Conservation (phyloP, 768 basidiomycete genomes). For the Auriscalpium vulgare region DNA sequence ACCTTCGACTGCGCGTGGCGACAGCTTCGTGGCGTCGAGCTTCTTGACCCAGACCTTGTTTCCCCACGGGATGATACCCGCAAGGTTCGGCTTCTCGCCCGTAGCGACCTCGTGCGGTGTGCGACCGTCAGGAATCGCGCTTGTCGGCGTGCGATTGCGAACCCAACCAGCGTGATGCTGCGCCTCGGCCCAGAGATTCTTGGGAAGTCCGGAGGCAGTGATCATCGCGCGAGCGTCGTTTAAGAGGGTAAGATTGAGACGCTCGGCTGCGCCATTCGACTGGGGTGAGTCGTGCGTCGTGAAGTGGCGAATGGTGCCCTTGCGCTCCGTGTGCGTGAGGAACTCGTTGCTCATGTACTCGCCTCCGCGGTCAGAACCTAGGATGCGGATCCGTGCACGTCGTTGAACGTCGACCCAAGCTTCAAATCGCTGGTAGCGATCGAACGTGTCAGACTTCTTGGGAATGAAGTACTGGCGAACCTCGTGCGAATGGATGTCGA, state of each 20-base stretch:
- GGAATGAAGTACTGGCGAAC: too few species aligned
- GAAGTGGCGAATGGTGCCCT: not conserved
- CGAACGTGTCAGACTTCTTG: not conserved
- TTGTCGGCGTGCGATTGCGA: constrained; percentile 12
- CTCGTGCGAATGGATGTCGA: too few species aligned
- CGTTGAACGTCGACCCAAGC: not conserved
- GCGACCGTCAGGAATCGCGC: constrained; percentile 7
- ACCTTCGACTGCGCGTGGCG: constrained; percentile 1
- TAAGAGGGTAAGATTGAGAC: not conserved
- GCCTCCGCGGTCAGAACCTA: not conserved
- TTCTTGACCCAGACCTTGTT: constrained; percentile 11
- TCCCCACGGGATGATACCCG: constrained; percentile 6
- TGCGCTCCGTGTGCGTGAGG: not conserved
- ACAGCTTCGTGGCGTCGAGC: constrained; percentile 8
- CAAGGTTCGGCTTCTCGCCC: constrained; percentile 21
- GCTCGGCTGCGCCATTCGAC: not conserved
- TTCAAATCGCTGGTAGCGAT: not conserved
- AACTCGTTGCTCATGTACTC: not conserved
- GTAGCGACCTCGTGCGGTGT: constrained; percentile 20
- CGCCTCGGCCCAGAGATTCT: constrained; percentile 21
- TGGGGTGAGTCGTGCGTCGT: not conserved
- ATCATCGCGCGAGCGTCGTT: not conserved
- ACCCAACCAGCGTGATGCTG: constrained; percentile 16
- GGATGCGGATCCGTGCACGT: not conserved
- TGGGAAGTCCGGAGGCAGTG: constrained; percentile 5